Evolutionary conservation across 2,329 filamentous ascomycete species (phyloP).

Genomic region (Alternaria triticina): DNA sequence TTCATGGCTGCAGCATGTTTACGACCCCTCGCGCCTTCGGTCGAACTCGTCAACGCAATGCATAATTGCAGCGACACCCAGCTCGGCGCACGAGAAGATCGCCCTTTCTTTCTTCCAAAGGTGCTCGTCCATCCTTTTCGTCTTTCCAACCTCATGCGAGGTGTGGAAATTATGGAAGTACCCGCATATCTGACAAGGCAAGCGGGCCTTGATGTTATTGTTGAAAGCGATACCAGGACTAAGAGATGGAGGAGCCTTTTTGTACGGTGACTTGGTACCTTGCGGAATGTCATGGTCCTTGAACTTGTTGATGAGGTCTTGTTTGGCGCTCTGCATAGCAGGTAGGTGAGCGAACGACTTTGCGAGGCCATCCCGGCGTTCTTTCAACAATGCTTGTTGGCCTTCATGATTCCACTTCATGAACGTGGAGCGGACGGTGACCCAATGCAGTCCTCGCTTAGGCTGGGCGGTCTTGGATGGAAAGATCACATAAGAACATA

Average conservation of each 20-base stretch:
- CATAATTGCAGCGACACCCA: not conserved
- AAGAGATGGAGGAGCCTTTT: not conserved
- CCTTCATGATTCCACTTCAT: not conserved
- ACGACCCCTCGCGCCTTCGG: not conserved
- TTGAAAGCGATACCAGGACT: not conserved
- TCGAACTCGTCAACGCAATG: not conserved
- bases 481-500: not conserved
- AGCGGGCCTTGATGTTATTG: accelerated
- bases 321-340: not conserved
- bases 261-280: no score
- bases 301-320: not conserved
- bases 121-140: not conserved
- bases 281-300: not conserved
- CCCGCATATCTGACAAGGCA: not conserved
- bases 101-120: not conserved
- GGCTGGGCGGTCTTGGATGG: not conserved
- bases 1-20: not conserved
- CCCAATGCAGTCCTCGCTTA: not conserved
- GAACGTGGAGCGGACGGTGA: not conserved
- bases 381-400: not conserved
- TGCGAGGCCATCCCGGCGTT: not conserved
- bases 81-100: not conserved
- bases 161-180: accelerated
- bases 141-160: not conserved
- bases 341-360: not conserved